Evolutionary conservation across 148 eudicot species (phyloP), one percentile per base, ranked within the genome.

Genomic region (Nepenthes gracilis): DNA sequence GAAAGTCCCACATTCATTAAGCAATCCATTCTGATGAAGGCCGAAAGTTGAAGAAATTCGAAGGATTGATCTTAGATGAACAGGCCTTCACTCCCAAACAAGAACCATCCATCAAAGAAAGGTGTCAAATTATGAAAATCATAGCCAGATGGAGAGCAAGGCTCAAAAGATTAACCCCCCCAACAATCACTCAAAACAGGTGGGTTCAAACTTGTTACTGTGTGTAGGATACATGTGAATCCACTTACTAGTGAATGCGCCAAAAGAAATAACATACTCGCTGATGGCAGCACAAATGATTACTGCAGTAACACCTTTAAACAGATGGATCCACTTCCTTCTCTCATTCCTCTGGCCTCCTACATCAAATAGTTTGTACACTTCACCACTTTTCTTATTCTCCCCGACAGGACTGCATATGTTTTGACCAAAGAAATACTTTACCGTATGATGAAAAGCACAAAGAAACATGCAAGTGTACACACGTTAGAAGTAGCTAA

Each of bases 281-380:
- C 94, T 92, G 67, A 92, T 78, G 68, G 98, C 85, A 70, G 98
- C 94, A 80, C 98, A 92, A 73, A 92, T 88, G 43, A 92, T 85
- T 63, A 92, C 90, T 60, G 98, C 96, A 14, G 94, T 78, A 64
- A 92, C 98, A 49, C 98, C 96, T 74, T 92, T 96, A 84, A 92
- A 92, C 49, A 92, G 75, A 86, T 92, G 98, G 70, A 92, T 92
- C 98, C 98, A 92, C 73, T 92, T 92, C 77, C 98, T 83, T 80
- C 98, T 81, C 84, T 92, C 98, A 72, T 92, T 92, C 81, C 90
- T 88, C 81, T 92, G 98, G 73, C 96, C 98, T 66, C 98, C 98
- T 69, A 92, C 98, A 76, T 92, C 98, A 66, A 81, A 92, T 53
- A 92, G 85, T 74, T 94, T 78, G 73, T 92, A 92, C 43, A 88